A percentile compares a stretch with the other conserved stretches of the same genome.
These are phyloP conservation scores for Limtongia smithiae DNA, from an alignment of 805 yeast species.

Conservation along the genomic window DNA sequence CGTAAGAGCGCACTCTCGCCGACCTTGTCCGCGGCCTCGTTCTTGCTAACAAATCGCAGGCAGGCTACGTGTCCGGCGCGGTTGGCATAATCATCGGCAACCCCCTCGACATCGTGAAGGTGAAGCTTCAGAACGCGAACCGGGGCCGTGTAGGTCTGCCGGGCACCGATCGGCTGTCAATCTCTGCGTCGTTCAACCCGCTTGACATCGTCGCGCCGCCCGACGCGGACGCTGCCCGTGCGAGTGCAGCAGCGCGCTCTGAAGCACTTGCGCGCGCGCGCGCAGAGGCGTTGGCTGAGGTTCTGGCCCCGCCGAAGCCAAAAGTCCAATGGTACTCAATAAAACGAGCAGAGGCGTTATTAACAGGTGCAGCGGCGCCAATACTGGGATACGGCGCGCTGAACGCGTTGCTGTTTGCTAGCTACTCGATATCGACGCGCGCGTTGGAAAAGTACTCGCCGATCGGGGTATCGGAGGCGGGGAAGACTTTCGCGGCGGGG, in stretches of 20 bases:
- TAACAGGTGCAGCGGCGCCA: slow-evolving; percentile 33
- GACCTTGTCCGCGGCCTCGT: background rate
- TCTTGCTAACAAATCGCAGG: slow-evolving; percentile 11
- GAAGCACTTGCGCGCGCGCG: no score
- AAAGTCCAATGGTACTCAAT: background rate
- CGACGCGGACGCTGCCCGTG: background rate
- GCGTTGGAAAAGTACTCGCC: slow-evolving; percentile 7
- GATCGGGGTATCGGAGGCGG: slow-evolving; percentile 4
- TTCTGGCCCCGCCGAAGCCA: background rate
- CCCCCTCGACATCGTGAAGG: slow-evolving; percentile 32
- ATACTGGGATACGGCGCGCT: slow-evolving; percentile 31
- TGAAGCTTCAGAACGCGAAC: slow-evolving; percentile 25
- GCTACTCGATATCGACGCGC: slow-evolving; percentile 14
- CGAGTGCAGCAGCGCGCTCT: background rate
- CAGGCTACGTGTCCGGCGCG: slow-evolving; percentile 32
- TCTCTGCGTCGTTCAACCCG: no score
- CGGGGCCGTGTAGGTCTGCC: background rate
- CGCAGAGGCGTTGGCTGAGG: background rate
- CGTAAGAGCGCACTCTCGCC: background rate
- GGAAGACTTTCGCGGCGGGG: slow-evolving; percentile 26
- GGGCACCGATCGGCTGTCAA: no score
- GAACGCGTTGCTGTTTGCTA: slow-evolving; percentile 25
- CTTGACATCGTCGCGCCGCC: background rate
- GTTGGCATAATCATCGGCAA: slow-evolving; percentile 32
- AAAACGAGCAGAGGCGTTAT: slow-evolving; percentile 3